A percentile compares a stretch with the other conserved stretches of the same genome.
Evolutionary conservation across 176 grass and related monocot species (phyloP).

Genomic region (Secale cereale): DNA sequence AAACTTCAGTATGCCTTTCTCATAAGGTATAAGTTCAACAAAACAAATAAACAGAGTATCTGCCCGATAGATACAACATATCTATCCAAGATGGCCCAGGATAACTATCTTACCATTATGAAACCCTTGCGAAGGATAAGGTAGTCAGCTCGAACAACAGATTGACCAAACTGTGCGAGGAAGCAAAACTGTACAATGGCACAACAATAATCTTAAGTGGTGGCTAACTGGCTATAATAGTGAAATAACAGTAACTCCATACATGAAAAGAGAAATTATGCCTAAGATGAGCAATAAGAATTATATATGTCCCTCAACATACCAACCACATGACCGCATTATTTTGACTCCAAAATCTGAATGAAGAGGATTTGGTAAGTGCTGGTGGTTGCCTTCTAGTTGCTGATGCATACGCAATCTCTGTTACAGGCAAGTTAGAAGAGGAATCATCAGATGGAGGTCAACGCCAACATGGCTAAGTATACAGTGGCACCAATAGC

Average conservation of each 20-base stretch:
- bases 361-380: constrained; percentile 65
- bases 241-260: not conserved
- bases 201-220: constrained; percentile 17
- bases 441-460: constrained; percentile 10
- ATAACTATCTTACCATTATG: constrained; percentile 59
- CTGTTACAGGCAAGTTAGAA: constrained; percentile 42
- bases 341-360: constrained; percentile 72
- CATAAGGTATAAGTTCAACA: not conserved
- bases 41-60: not conserved
- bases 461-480: not conserved
- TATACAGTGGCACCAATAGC: not conserved
- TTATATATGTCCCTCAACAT: constrained; percentile 31
- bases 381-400: constrained; percentile 93
- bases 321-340: constrained; percentile 77
- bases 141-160: constrained; percentile 93
- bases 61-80: not conserved
- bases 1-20: not conserved
- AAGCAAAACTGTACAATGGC: constrained; percentile 72
- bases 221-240: not conserved
- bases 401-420: constrained; percentile 76
- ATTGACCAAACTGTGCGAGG: constrained; percentile 83
- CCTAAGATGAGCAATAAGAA: constrained; percentile 5
- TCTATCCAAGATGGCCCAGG: not conserved
- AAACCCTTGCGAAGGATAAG: constrained; percentile 94
- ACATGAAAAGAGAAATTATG: constrained; percentile 8